Evolutionary conservation across 108 stramenopile species (phyloP), one percentile per base, ranked within the genome.

Genomic region (Discostella stelligeroides): DNA sequence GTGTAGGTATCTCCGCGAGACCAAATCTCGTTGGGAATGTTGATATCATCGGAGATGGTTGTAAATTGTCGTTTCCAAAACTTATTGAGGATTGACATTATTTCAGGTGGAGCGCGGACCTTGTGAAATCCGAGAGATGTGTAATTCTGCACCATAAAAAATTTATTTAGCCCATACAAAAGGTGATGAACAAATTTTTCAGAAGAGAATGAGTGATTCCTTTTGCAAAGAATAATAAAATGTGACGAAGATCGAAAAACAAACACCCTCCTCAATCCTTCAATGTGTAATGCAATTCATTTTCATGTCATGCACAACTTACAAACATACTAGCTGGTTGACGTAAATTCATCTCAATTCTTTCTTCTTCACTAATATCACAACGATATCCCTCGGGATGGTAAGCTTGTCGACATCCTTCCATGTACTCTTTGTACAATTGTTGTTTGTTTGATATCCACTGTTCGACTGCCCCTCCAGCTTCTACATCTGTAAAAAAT

Each of bases 101-200:
- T 60, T 17, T 60, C 37, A 7, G 24, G 23, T 3, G 94, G 91
- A 23, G 82, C 76, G 20, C 76, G 68, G 25, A 89, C 60, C 63
- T 89, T 95, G 38, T 81, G 74, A 82, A 84, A 94, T 15, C 93
- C 90, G 18, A 78, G 67, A 9, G 68, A 41, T 30, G 90, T 91
- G 66, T 87, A 90, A 68, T 94, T 91, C 45, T 74, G 63, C 12
- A 55, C 14, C n/a, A 29, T 15, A 13, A 30, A 50, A 13, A 3
- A 70, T 34, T 60, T 1, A 14, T 34, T 43, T 42, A 10, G 41
- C 6, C n/a, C n/a, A n/a, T n/a, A n/a, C n/a, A n/a, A n/a, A n/a
- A n/a, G n/a, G n/a, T n/a, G n/a, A n/a, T n/a, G n/a, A n/a, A n/a
- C n/a, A n/a, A n/a, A n/a, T n/a, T n/a, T n/a, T n/a, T n/a, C n/a